Conservation (phyloP, 139 green algal species). For the Diplosphaera chodatii region DNA sequence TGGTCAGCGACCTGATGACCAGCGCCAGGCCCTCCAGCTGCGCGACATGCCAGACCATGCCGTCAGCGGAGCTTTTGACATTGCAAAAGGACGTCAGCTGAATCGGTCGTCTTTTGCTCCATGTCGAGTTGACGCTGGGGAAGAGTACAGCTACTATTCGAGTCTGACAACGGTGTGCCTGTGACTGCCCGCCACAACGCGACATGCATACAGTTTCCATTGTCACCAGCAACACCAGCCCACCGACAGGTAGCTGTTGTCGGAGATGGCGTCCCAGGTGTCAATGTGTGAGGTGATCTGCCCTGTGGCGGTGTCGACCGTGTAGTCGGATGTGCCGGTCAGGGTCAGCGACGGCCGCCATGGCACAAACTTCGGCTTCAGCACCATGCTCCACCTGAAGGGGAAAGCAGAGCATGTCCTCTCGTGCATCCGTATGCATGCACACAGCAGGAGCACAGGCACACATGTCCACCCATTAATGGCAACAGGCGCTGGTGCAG, state of each 20-base stretch:
- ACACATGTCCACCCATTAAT: too few relatives aligned
- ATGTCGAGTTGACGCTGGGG: too few relatives aligned
- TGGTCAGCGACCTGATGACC: constrained; percentile 12
- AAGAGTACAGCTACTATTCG: too few relatives aligned
- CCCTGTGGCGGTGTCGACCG: constrained; percentile 29
- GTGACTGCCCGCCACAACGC: too few relatives aligned
- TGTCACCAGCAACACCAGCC: too few relatives aligned
- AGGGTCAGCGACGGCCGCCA: constrained; percentile 40
- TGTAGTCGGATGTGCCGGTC: constrained; percentile 40
- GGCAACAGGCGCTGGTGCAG: too few relatives aligned
- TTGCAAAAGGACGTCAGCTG: too few relatives aligned
- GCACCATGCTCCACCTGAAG: constrained; percentile 41
- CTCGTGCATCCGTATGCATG: too few relatives aligned
- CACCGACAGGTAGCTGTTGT: constrained; percentile 49
- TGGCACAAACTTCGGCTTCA: constrained; percentile 33
- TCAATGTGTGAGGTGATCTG: constrained; percentile 40
- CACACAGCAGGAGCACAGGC: too few relatives aligned
- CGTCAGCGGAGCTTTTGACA: too few relatives aligned
- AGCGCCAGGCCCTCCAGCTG: constrained; percentile 14
- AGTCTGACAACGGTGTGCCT: not conserved
- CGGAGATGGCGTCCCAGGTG: constrained; percentile 45
- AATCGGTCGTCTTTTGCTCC: too few relatives aligned
- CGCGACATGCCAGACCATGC: too few relatives aligned
- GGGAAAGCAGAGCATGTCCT: not conserved
- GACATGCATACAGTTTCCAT: not conserved